Evolutionary conservation across 805 yeast genomes (phyloP).

Genomic region (Candida ascalaphidarum): DNA sequence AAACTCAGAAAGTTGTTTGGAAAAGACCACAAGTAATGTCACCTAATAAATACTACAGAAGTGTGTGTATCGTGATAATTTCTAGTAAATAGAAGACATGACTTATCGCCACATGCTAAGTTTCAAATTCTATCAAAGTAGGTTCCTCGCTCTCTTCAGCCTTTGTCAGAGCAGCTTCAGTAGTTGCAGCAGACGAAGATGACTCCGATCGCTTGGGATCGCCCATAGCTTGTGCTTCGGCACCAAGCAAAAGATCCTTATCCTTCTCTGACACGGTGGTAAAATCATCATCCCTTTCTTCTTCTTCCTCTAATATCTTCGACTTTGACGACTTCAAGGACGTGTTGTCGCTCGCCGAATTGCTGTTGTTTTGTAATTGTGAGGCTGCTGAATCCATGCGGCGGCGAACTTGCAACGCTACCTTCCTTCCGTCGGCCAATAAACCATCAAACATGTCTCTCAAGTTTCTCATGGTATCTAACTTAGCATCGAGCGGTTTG

Average conservation of each 20-base stretch:
- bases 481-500: conserved; percentile 39
- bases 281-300: conserved; percentile 39
- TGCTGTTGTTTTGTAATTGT: conserved; percentile 10
- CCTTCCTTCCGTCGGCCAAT: conserved; percentile 85
- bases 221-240: conserved; percentile 36
- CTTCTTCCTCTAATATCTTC: conserved; percentile 25
- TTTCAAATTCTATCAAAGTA: conserved; percentile 39
- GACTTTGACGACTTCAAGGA: conserved; percentile 9
- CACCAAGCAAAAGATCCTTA: conserved; percentile 40
- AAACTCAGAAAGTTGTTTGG: conserved; percentile 35
- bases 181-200: conserved; percentile 7
- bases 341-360: conserved; percentile 6
- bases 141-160: conserved; percentile 9
- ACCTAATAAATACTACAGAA: conserved; percentile 1
- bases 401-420: conserved; percentile 81
- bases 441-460: conserved; percentile 87
- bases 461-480: conserved; percentile 48
- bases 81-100: no score
- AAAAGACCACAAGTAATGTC: conserved; percentile 5
- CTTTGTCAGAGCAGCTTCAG: conserved; percentile 17
- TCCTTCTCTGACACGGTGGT: conserved; percentile 34
- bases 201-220: no score
- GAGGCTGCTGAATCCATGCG: conserved; percentile 71
- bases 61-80: no score
- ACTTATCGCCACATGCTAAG: conserved; percentile 16